Conservation (phyloP, 108 stramenopile species). For the Schizochytrium sp. region DNA sequence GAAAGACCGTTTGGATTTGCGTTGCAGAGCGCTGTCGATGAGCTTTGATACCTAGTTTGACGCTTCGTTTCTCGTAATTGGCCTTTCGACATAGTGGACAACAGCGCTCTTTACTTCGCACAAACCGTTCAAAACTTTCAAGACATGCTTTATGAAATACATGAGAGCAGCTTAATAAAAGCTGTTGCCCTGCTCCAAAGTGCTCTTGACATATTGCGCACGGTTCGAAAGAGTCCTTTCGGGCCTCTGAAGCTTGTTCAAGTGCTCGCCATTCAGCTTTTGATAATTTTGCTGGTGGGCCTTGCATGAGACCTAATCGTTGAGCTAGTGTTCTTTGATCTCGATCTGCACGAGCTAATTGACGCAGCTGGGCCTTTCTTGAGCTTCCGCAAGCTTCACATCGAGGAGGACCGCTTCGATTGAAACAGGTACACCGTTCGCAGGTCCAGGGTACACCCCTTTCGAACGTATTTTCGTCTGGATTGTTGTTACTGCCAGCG, state of each 20-base stretch:
- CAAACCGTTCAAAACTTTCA: constrained; percentile 18
- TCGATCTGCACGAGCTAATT: background rate
- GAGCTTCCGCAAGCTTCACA: constrained; percentile 40
- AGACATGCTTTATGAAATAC: constrained; percentile 41
- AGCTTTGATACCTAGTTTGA: background rate
- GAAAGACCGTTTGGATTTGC: background rate
- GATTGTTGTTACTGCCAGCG: too few relatives aligned
- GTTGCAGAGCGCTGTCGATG: constrained; percentile 12
- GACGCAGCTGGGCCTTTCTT: constrained; percentile 54
- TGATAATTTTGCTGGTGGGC: background rate
- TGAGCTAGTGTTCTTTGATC: constrained; percentile 42
- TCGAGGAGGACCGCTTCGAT: background rate
- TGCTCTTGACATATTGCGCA: constrained; percentile 27
- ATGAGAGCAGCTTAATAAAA: constrained; percentile 48
- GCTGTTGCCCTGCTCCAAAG: constrained; percentile 48
- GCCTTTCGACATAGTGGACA: constrained; percentile 48
- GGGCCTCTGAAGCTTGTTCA: background rate
- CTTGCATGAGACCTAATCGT: background rate
- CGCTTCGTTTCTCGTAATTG: constrained; percentile 26
- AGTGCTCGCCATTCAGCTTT: constrained; percentile 27
- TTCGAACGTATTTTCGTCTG: background rate
- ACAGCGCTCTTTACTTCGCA: constrained; percentile 45
- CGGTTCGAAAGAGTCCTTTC: constrained; percentile 43
- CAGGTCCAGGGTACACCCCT: constrained; percentile 30
- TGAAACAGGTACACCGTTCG: constrained; percentile 1